Evolutionary conservation across 169 alveolate species (phyloP), one percentile per base, ranked within the genome.

Genomic region (Toxoplasma gondii): DNA sequence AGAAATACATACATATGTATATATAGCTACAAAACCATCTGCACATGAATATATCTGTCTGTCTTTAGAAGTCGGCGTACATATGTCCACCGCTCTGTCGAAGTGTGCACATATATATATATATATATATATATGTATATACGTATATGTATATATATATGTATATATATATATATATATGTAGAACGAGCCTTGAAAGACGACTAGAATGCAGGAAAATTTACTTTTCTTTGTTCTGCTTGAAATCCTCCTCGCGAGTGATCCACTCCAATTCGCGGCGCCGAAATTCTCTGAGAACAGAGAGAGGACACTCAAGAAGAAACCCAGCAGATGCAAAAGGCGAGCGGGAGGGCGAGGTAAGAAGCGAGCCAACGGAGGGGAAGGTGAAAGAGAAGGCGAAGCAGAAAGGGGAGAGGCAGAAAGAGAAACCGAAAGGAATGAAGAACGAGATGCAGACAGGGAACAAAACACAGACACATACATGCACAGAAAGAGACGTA

Each of bases 251-350:
- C 49, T 86, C 91, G n/a, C 58, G 91, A 16, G 58, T 34, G 44
- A 39, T 49, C 91, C 91, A 86, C 69, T 39, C 69, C 38, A 69
- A 67, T 44, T 86, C 91, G 31, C 91, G 91, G 17, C 91, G 69
- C 78, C 43, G 31, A 43, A 86, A 86, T 45, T 86, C 91, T 38
- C 91, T 86, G 78, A 17, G 36, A 17, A 19, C 31, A 74, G 9
- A 36, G 27, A 74, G 44, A n/a, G 38, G 81, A 69, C 5, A n/a
- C 4, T 24, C 10, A 69, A 69, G n/a, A 69, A 29, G 7, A 17
- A 58, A 58, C 70, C 70, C 16, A 16, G 24, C n/a, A 16, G 24
- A 24, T n/a, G n/a, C n/a, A n/a, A n/a, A n/a, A n/a, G n/a, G n/a
- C n/a, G n/a, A n/a, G n/a, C n/a, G 38, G 82, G 17, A 69, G 38